Evolutionary conservation across 352 stramenopile genomes (phyloP), one percentile per base, ranked within the genome.

Genomic region (Phytopythium sindhum): DNA sequence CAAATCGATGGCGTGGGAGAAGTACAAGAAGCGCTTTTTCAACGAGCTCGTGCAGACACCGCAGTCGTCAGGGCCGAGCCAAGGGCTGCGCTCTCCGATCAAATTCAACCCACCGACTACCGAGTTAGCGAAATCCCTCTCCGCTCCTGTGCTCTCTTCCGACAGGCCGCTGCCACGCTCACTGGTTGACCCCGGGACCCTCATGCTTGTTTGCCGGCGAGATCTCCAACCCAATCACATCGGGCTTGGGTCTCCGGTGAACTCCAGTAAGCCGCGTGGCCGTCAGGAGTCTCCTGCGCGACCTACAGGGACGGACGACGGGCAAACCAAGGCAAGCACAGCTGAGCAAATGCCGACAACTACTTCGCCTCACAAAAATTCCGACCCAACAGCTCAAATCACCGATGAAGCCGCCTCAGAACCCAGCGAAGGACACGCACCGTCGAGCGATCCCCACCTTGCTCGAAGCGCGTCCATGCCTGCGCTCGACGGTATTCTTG

Each of bases 1-100:
- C 2, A 94, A 94, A 62, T 92, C 77, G 14, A 75, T 90, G 17
- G 81, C 77, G 3, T 94, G 85, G 85, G 85, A 94, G 29, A 77
- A 78, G 57, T 94, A 94, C 60, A 86, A 87, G 23, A 81, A 86
- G 60, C 59, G 69, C 11, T 90, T 87, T 57, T 72, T 91, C 28
- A 65, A 60, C 15, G 71, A 84, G 26, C 60, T 91, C 28, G 62
- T 86, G 51, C 51, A 61, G 4, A 60, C 70, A 23, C 73, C 73
- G 55, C 67, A 62, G 4, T 33, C 63, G 2, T 39, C 26, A 24
- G 42, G 39, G 6, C 42, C 15, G 6, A 9, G 26, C 5, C 39
- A 61, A 42, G 15, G 9, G 3, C 41, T 35, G 17, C 26, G 37
- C 2, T 61, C 56, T 15, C 39, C 56, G 9, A 12, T 1, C 15